These are phyloP conservation scores for Backusella tarrabulga DNA, from an alignment of 192 early-diverging fungal genomes.

Conservation along the genomic window DNA sequence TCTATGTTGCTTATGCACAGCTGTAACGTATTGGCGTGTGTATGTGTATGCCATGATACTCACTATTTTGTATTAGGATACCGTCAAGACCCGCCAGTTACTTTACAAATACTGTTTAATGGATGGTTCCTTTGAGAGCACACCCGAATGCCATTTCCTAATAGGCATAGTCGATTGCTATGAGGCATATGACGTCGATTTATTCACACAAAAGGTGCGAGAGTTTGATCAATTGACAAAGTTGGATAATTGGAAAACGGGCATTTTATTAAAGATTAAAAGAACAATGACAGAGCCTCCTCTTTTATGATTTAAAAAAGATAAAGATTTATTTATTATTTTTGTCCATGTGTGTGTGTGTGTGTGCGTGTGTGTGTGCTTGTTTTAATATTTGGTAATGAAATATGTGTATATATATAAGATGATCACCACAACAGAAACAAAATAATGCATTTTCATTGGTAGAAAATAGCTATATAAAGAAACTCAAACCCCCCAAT, in stretches of 20 bases:
- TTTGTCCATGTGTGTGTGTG: no score
- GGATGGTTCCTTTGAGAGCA: constrained; percentile 80
- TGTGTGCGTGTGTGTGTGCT: no score
- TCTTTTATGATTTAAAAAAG: constrained; percentile 25
- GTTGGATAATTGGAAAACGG: constrained; percentile 96
- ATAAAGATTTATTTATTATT: background rate
- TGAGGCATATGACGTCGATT: constrained; percentile 74
- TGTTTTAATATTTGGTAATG: no score
- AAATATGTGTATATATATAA: no score
- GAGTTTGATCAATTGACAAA: constrained; percentile 86
- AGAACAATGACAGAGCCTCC: constrained; percentile 20
- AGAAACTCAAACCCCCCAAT: background rate
- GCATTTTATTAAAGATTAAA: constrained; percentile 84
- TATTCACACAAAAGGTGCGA: constrained; percentile 78
- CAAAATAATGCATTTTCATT: background rate
- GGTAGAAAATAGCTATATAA: background rate
- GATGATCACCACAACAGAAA: background rate
- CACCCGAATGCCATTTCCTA: constrained; percentile 79
- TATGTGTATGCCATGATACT: background rate
- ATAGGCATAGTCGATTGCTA: constrained; percentile 72
- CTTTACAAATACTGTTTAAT: constrained; percentile 81
- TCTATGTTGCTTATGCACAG: constrained; percentile 80
- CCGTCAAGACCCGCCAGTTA: constrained; percentile 67
- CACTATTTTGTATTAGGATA: constrained; percentile 51
- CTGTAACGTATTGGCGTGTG: constrained; percentile 36